Evolutionary conservation across 2,329 filamentous ascomycete genomes (phyloP).

Genomic region (Arthroderma sp.): DNA sequence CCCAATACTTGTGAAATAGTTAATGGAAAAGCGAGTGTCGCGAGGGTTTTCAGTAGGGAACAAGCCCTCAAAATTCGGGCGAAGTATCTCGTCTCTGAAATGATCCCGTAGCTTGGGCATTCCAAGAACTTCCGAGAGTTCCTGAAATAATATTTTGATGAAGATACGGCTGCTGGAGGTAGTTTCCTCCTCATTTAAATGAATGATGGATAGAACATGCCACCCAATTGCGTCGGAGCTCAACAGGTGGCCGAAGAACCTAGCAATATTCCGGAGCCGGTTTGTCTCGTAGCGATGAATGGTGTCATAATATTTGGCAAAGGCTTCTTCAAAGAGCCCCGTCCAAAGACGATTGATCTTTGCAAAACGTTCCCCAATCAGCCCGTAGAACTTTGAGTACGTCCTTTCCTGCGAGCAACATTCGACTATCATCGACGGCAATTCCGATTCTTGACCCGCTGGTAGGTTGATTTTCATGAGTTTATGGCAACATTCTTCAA

Average conservation of each 20-base stretch:
- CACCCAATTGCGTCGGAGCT: slow-evolving; percentile 80
- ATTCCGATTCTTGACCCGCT: slow-evolving; percentile 70
- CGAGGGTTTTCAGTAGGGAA: slow-evolving; percentile 83
- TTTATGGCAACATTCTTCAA: slow-evolving; percentile 95
- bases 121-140: slow-evolving; percentile 74
- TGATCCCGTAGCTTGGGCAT: slow-evolving; percentile 65
- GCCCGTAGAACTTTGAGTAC: slow-evolving; percentile 92
- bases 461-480: slow-evolving; percentile 88
- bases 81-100: slow-evolving; percentile 64
- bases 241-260: slow-evolving; percentile 86
- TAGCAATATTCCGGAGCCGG: slow-evolving; percentile 81
- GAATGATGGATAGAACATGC: slow-evolving; percentile 75
- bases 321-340: slow-evolving; percentile 80
- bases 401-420: slow-evolving; percentile 94
- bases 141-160: slow-evolving; percentile 94
- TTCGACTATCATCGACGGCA: slow-evolving; percentile 94
- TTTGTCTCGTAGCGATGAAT: slow-evolving; percentile 97
- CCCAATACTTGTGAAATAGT: slow-evolving; percentile 96
- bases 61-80: slow-evolving; percentile 66
- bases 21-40: slow-evolving; percentile 93
- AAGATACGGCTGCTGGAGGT: slow-evolving; percentile 95
- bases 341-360: slow-evolving; percentile 94
- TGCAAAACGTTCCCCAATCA: slow-evolving; percentile 87
- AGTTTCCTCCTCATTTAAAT: slow-evolving; percentile 91
- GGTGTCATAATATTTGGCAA: slow-evolving; percentile 88